A percentile compares a stretch with the other conserved stretches of the same genome.
These are phyloP conservation scores for Colletotrichum phormii DNA, from an alignment of 2,329 filamentous ascomycete species.

Conservation along the genomic window DNA sequence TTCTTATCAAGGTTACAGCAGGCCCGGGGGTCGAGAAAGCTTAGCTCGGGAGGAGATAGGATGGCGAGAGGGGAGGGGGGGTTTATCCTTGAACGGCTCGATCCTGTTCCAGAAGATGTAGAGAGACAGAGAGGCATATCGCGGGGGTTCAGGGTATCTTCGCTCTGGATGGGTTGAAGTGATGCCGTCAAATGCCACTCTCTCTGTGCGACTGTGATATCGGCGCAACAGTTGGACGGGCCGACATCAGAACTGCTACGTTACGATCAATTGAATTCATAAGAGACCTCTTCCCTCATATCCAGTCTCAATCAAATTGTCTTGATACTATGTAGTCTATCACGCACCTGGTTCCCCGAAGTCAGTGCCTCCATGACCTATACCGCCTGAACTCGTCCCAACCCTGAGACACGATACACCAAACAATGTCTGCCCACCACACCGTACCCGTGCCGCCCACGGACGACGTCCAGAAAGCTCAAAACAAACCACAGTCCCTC, in stretches of 20 bases:
- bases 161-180: too few relatives aligned
- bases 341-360: not conserved
- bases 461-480: not conserved
- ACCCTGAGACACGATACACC: constrained; percentile 19
- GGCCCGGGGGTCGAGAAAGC: not conserved
- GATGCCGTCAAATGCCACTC: not conserved
- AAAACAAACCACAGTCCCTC: not conserved
- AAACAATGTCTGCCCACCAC: constrained; percentile 10
- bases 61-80: not conserved
- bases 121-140: not conserved
- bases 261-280: not conserved
- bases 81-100: not conserved
- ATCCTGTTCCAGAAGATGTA: not conserved
- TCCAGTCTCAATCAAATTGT: not conserved
- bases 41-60: not conserved
- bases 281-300: not conserved
- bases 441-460: constrained; percentile 10
- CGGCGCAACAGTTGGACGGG: not conserved
- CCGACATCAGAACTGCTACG: not conserved
- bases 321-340: not conserved
- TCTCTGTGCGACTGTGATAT: not conserved
- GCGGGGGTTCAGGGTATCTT: not conserved
- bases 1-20: constrained; percentile 5
- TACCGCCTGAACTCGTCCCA: constrained; percentile 19
- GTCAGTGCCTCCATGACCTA: not conserved